Conservation (phyloP, 768 basidiomycete genomes). For the Amanita fuliginea region DNA sequence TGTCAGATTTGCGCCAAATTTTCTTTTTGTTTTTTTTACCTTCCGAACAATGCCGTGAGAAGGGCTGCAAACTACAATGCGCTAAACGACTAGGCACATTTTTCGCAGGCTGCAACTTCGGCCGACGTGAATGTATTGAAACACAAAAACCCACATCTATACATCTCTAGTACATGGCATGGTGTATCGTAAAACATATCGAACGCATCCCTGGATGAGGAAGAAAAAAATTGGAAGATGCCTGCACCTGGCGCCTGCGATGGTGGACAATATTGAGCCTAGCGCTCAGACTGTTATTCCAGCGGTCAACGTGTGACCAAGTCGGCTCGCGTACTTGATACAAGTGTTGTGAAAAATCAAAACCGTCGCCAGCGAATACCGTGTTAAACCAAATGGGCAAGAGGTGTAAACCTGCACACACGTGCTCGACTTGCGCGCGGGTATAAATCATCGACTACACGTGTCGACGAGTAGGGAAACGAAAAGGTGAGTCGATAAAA, state of each 20-base stretch:
- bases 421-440: background rate
- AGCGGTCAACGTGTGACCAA: background rate
- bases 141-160: background rate
- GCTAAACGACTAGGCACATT: background rate
- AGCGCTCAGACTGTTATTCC: background rate
- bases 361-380: background rate
- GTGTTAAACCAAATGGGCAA: background rate
- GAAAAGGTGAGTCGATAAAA: background rate
- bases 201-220: background rate
- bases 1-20: background rate
- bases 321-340: background rate
- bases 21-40: background rate
- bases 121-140: background rate
- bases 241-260: background rate
- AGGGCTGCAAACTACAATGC: background rate
- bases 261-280: background rate
- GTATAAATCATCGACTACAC: background rate
- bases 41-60: background rate
- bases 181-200: background rate
- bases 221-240: background rate
- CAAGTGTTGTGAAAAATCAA: background rate
- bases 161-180: background rate
- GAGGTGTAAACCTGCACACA: background rate
- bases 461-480: background rate
- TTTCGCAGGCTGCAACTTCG: background rate